Evolutionary conservation across 1,284 basidiomycete species (phyloP), one percentile per base, ranked within the genome.

Genomic region (Rhodotorula sp.): DNA sequence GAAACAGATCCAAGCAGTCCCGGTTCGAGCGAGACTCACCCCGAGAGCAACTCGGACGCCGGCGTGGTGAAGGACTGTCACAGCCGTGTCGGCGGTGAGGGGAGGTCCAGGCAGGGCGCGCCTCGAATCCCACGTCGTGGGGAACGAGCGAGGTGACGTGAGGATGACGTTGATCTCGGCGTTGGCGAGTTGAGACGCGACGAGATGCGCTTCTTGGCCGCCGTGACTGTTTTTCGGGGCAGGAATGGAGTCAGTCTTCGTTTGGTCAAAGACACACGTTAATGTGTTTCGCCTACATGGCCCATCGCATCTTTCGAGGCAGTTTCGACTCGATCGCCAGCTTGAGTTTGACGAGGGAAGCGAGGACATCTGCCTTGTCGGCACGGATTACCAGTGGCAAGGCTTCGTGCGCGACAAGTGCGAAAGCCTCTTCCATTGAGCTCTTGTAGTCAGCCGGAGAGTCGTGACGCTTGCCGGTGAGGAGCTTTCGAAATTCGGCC

Each of bases 1-100:
- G 34, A 34, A 34, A 34, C 34, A 34, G 34, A 34, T 34, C 31
- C 31, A 34, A 34, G 31, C 31, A 34, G 31, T 34, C 31, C 31
- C 31, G 31, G 31, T 34, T 34, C 34, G 21, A 7, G 84, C 8
- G 29, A 57, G 26, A 58, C 83, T 80, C 47, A 90, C 83, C 67
- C 89, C 89, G 58, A 95, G 81, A 1, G 88, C 93, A 59, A 94
- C 90, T 1, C 85, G 87, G 31, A 95, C 89, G 52, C 89, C 89
- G 64, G 89, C 86, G 4, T 83, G 80, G 34, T 89, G 82, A 20
- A 96, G 84, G 62, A 84, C 84, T 14, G 85, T 82, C n/a, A 91
- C 83, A 3, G 88, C 85, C 49, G 87, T 91, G 58, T 89, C 84
- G 63, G 85, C 82, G 18, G 87, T 87, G 14, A 94, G 80, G 2